Base-by-base conservation (phyloP, 192 early-diverging fungal species). In the Rhizophagus sp. region DNA sequence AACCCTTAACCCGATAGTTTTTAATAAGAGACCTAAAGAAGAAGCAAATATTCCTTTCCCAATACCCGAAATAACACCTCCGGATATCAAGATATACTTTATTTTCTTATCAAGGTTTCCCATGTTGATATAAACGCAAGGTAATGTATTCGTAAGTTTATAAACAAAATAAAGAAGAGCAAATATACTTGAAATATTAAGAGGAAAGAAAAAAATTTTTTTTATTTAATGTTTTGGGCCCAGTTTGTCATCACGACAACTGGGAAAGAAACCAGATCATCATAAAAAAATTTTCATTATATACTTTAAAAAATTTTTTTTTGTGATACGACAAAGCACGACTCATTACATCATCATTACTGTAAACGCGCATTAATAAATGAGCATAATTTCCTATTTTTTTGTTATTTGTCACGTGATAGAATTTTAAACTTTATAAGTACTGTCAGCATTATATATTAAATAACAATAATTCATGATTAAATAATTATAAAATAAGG, bases 41-140 rank as follows among this genome's bases (percentile, higher is more conserved):
- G 97, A 98, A 39, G 98, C 98, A 87, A 99, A 99, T 69, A 99
- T 95, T 64, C 98, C 98, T 87, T 99, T 99, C 81, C 98, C 98
- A 81, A 99, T 98, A 52, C 98, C 98, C 36, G 97, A 98, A 83
- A 99, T 99, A 72, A 99, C 98, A 84, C 98, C 98, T 67, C 98
- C 98, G 78, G 95, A 96, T 74, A 99, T 96, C 83, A 98, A 82
- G 80, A 99, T 96, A 91, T 99, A 99, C 88, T 98, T 99, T 76
- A 79, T 79, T 68, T 68, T 78, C 39, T 41, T 74, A 25, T 73
- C 24, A 11, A 27, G 15, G 22, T 2, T 71, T 71, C 33, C 10
- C 41, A 34, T 25, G 12, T 30, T 27, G 33, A 33, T 67, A 67
- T 34, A 24, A 3, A 27, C 6, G 19, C 22, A 27, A 12, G 44